Evolutionary conservation across 2,329 filamentous ascomycete species (phyloP).

Genomic region (Coleophoma crateriformis): DNA sequence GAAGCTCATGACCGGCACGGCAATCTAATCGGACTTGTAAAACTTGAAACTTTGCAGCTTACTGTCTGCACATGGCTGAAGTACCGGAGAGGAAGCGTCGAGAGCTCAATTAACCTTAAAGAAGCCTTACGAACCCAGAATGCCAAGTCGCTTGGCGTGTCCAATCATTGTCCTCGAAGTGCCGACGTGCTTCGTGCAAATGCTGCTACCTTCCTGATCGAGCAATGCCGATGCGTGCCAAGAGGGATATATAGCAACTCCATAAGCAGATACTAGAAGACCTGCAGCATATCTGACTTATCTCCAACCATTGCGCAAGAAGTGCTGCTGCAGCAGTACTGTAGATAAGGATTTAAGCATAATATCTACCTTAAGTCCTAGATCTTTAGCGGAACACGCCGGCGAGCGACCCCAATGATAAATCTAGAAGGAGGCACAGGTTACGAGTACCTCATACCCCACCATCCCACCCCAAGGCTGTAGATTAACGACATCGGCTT

Average conservation of each 20-base stretch:
- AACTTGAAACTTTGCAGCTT: too few relatives aligned
- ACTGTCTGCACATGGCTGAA: too few relatives aligned
- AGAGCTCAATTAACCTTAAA: not conserved
- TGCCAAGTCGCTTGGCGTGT: not conserved
- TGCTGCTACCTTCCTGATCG: not conserved
- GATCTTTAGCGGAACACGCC: not conserved
- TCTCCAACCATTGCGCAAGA: not conserved
- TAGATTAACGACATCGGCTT: not conserved
- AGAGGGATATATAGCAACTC: not conserved
- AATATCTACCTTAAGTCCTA: not conserved
- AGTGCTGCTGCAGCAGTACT: not conserved
- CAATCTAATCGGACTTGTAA: too few relatives aligned
- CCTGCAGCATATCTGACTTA: not conserved
- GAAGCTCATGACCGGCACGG: not conserved
- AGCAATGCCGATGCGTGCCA: not conserved
- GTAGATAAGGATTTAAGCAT: conserved; percentile 1
- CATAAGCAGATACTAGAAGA: not conserved
- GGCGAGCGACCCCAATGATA: not conserved
- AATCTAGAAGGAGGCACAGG: not conserved
- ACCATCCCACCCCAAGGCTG: not conserved
- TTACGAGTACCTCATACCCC: not conserved
- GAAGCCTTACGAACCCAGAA: not conserved
- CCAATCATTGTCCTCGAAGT: not conserved
- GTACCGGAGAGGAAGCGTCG: too few relatives aligned
- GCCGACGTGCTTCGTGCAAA: not conserved